Conservation (phyloP, 129 eudicot genomes). For the Pittosporum tobira region DNA sequence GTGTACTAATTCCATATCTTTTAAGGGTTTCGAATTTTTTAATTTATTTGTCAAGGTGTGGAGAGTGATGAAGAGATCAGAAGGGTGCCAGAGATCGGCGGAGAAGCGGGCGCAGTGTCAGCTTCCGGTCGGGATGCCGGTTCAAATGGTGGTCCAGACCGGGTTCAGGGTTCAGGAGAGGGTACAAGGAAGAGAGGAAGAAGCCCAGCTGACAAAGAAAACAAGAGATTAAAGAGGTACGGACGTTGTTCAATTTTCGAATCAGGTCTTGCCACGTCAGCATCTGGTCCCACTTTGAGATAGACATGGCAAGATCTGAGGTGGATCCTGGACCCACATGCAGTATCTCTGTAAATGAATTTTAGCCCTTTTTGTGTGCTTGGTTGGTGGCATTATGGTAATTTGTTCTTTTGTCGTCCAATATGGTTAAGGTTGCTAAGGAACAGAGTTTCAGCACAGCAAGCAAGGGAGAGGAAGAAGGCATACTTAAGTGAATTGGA, state of each 20-base stretch:
- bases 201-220: slow-evolving; percentile 91
- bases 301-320: neutral
- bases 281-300: slow-evolving; percentile 1
- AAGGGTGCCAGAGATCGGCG: slow-evolving; percentile 90
- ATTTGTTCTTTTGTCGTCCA: neutral
- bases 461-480: slow-evolving; percentile 98
- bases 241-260: slow-evolving; percentile 1
- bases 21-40: neutral
- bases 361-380: neutral
- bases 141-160: slow-evolving; percentile 40
- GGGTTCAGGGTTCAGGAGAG: slow-evolving; percentile 44
- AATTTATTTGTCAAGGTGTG: slow-evolving; percentile 44
- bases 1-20: too few species aligned
- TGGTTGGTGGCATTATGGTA: slow-evolving; percentile 2
- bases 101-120: slow-evolving; percentile 44
- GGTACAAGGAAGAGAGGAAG: slow-evolving; percentile 67
- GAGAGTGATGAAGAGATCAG: slow-evolving; percentile 97
- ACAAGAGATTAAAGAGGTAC: slow-evolving; percentile 85
- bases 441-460: slow-evolving; percentile 96
- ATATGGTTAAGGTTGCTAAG: slow-evolving; percentile 58
- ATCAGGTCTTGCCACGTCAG: slow-evolving; percentile 9
- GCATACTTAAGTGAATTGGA: slow-evolving; percentile 77
- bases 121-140: slow-evolving; percentile 48
- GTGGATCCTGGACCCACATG: neutral
- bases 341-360: neutral